These are phyloP conservation scores for Przewalskia tangutica DNA, from an alignment of 257 asterid species.

Conservation along the genomic window DNA sequence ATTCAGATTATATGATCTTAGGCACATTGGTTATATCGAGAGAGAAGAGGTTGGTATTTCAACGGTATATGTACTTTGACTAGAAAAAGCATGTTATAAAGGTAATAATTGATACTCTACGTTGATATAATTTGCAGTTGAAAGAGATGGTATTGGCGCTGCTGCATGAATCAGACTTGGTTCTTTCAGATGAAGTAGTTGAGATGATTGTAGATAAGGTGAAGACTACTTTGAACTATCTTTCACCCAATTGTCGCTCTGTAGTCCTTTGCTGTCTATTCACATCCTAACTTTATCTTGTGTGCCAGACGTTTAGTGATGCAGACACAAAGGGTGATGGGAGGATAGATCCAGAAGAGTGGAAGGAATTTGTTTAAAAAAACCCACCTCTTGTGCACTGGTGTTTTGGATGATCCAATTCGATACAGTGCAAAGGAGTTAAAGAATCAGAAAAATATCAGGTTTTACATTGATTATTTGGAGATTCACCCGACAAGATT, in stretches of 20 bases:
- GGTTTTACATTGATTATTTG: not conserved
- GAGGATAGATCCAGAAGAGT: conserved; percentile 75
- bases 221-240: not conserved
- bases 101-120: not conserved
- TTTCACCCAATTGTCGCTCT: not conserved
- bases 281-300: not conserved
- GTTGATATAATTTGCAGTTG: conserved; percentile 32
- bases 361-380: conserved; percentile 68
- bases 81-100: not conserved
- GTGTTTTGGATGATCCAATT: not conserved
- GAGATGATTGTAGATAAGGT: conserved; percentile 78
- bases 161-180: conserved; percentile 74
- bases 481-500: not conserved
- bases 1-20: conserved; percentile 68
- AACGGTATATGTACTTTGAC: not conserved
- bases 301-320: conserved; percentile 50
- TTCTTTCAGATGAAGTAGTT: conserved; percentile 60
- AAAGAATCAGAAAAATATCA: not conserved
- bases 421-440: not conserved
- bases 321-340: conserved; percentile 81
- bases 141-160: conserved; percentile 91
- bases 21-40: conserved; percentile 70
- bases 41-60: conserved; percentile 50
- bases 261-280: not conserved
- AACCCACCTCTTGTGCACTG: conserved; percentile 41